Evolutionary conservation across 2,329 filamentous ascomycete genomes (phyloP).

Genomic region (Ophiostoma tasmaniense): DNA sequence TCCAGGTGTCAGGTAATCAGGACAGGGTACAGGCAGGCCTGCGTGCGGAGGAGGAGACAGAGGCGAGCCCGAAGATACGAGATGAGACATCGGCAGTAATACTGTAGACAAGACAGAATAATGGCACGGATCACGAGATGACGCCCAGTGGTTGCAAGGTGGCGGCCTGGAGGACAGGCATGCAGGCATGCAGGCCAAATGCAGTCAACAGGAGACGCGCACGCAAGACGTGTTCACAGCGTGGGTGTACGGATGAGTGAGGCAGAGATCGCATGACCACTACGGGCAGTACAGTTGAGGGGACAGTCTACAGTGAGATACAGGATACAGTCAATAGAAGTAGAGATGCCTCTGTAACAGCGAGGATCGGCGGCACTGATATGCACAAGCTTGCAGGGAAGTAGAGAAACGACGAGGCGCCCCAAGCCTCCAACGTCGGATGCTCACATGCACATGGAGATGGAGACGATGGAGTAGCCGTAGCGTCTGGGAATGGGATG

Average conservation of each 20-base stretch:
- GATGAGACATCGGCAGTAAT: not conserved
- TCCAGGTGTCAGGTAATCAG: not conserved
- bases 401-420: not conserved
- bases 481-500: not conserved
- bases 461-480: too few species aligned
- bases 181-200: constrained; percentile 3
- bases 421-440: not conserved
- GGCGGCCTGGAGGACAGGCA: constrained; percentile 1
- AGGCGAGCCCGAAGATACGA: not conserved
- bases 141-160: not conserved
- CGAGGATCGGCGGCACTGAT: not conserved
- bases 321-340: not conserved
- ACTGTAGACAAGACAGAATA: not conserved
- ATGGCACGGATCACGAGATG: not conserved
- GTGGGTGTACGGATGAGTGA: not conserved
- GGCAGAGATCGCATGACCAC: not conserved
- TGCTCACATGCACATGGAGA: not conserved
- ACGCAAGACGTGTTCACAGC: not conserved
- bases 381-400: not conserved
- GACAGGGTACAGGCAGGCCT: not conserved
- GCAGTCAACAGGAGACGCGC: not conserved
- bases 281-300: not conserved
- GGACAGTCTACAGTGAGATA: too few species aligned
- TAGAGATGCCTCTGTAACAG: not conserved
- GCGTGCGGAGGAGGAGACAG: not conserved